phyloP scores from a whole-genome alignment of 192 early-diverging fungal genomes.

The Backusella australiensis region DNA sequence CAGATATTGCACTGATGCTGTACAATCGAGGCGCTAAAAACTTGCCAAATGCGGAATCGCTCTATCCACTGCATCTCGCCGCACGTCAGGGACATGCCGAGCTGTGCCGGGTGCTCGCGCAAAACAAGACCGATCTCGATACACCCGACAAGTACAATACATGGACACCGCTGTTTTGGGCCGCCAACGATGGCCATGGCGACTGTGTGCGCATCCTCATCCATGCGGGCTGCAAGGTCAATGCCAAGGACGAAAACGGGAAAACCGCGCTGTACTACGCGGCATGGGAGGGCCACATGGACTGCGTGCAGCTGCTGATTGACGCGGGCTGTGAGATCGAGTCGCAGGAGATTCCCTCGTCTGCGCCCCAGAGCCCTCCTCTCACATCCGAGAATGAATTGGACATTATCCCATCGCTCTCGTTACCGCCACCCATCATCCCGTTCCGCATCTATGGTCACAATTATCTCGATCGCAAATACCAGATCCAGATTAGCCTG shows the following conservation, averaged over 20 bases:
- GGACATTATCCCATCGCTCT: constrained; percentile 89
- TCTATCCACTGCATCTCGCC: constrained; percentile 88
- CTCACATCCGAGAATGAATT: constrained; percentile 68
- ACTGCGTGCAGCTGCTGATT: constrained; percentile 75
- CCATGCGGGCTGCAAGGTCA: constrained; percentile 70
- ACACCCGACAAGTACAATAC: constrained; percentile 85
- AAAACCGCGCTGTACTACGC: constrained; percentile 89
- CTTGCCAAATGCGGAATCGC: constrained; percentile 71
- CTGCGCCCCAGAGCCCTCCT: not conserved
- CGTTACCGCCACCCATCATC: constrained; percentile 95
- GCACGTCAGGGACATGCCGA: constrained; percentile 79
- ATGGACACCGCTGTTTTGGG: constrained; percentile 98
- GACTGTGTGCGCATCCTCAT: constrained; percentile 80
- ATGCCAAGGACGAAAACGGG: constrained; percentile 78
- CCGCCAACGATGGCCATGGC: constrained; percentile 85
- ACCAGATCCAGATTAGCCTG: constrained; percentile 78
- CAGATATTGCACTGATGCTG: constrained; percentile 80
- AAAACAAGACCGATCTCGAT: constrained; percentile 73
- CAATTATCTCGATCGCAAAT: constrained; percentile 91
- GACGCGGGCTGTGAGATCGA: constrained; percentile 51
- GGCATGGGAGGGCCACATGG: constrained; percentile 86
- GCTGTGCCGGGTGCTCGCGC: constrained; percentile 71
- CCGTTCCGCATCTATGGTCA: constrained; percentile 98
- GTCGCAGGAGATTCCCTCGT: not conserved
- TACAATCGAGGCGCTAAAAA: constrained; percentile 75